Evolutionary conservation across 2,329 filamentous ascomycete genomes (phyloP).

Genomic region (Neofusicoccum sp.): DNA sequence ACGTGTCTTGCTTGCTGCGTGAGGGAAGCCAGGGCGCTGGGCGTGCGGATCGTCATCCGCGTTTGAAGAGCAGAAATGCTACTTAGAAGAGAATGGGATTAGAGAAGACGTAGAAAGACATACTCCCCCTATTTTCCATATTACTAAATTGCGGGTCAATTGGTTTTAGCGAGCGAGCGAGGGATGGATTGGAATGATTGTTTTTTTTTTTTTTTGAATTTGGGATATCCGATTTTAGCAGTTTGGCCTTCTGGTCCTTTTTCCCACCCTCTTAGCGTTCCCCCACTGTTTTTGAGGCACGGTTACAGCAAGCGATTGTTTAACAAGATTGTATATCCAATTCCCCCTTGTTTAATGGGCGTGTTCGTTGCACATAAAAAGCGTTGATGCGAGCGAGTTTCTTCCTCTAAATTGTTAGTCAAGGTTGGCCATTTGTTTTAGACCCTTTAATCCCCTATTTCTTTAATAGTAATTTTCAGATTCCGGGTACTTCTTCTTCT

Average conservation of each 20-base stretch:
- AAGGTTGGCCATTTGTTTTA: background rate
- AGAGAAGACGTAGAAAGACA: background rate
- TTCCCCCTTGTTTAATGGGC: background rate
- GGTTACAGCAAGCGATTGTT: slow-evolving; percentile 4
- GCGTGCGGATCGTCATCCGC: slow-evolving; percentile 63
- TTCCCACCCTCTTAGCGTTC: background rate
- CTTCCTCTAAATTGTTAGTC: background rate
- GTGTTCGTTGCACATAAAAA: background rate
- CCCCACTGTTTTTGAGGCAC: background rate
- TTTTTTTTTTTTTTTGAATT: background rate
- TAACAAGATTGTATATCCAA: slow-evolving; percentile 4
- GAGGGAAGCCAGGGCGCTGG: slow-evolving; percentile 69
- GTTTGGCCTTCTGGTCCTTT: no score
- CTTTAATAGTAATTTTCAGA: background rate
- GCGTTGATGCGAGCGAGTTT: background rate
- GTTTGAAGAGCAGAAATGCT: slow-evolving; percentile 22
- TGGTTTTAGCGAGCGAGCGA: background rate
- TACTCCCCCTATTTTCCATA: background rate
- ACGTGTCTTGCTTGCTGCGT: slow-evolving; percentile 74
- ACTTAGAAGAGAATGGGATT: background rate
- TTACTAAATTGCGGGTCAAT: slow-evolving; percentile 12
- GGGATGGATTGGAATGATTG: background rate
- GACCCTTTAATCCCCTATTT: background rate
- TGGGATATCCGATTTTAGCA: slow-evolving; percentile 13
- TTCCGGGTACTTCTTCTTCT: background rate